Evolutionary conservation across 2,329 filamentous ascomycete species (phyloP).

Genomic region (Scolecobasidium constrictum): DNA sequence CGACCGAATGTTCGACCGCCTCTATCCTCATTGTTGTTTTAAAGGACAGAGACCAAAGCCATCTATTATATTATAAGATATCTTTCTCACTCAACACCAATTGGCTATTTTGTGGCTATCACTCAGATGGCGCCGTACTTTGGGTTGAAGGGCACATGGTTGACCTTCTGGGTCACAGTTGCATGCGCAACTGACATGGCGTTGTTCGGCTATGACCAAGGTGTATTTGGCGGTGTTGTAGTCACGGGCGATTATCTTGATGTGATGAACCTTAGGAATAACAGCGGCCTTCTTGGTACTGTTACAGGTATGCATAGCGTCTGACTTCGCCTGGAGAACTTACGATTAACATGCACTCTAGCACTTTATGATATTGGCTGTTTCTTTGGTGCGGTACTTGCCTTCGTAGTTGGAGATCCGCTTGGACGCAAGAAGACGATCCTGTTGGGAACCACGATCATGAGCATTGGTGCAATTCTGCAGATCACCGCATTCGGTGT

Average conservation of each 20-base stretch:
- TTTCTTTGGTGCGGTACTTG: constrained; percentile 43
- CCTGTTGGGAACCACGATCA: constrained; percentile 36
- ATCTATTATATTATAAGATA: too few species aligned
- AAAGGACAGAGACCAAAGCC: too few species aligned
- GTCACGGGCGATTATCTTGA: constrained; percentile 43
- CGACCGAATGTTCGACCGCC: too few species aligned
- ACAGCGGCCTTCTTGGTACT: constrained; percentile 30
- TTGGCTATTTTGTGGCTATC: too few species aligned
- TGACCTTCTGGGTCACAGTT: constrained; percentile 45
- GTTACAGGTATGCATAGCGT: too few species aligned
- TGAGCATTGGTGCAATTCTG: constrained; percentile 37
- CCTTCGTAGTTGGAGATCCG: constrained; percentile 37
- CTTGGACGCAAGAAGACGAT: constrained; percentile 39
- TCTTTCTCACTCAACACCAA: too few species aligned
- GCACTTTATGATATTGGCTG: constrained; percentile 51
- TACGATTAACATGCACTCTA: too few species aligned
- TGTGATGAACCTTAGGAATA: constrained; percentile 32
- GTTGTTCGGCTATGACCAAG: constrained; percentile 23
- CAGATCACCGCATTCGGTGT: constrained; percentile 35
- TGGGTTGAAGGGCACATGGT: constrained; percentile 42
- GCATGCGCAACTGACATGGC: constrained; percentile 37
- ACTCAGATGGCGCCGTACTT: constrained; percentile 38
- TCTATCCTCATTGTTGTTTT: too few species aligned
- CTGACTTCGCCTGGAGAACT: too few species aligned
- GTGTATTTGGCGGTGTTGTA: constrained; percentile 31